A percentile compares a stretch with the other conserved stretches of the same genome.
phyloP scores from a whole-genome alignment of 805 yeast genomes.

The Candida maris region DNA sequence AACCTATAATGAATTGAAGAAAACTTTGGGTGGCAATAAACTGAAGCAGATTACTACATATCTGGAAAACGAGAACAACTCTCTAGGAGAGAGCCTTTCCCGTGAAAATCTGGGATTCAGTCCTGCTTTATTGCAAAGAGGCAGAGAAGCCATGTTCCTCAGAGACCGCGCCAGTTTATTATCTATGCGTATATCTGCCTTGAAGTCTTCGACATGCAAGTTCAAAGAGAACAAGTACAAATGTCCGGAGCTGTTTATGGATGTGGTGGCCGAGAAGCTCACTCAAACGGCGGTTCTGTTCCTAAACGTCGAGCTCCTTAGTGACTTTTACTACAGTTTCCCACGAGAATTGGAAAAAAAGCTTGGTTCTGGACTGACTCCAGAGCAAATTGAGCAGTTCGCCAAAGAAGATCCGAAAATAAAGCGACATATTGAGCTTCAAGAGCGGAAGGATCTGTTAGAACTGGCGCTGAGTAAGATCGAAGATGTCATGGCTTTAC shows the following conservation, averaged over 20 bases:
- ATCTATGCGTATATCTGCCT: constrained; percentile 69
- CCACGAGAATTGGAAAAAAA: constrained; percentile 87
- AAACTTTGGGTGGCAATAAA: constrained; percentile 78
- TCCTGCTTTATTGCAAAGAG: constrained; percentile 65
- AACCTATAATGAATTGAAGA: constrained; percentile 55
- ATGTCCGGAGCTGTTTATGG: constrained; percentile 93
- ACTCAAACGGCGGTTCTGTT: constrained; percentile 92
- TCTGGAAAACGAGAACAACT: constrained; percentile 44
- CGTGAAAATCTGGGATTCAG: constrained; percentile 85
- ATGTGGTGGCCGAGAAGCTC: constrained; percentile 86
- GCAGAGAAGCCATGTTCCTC: constrained; percentile 80
- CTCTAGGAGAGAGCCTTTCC: constrained; percentile 37
- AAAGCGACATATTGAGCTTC: constrained; percentile 86
- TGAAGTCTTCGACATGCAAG: constrained; percentile 74
- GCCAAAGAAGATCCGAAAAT: constrained; percentile 95
- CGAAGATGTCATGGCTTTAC: constrained; percentile 75
- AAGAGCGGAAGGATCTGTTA: constrained; percentile 84
- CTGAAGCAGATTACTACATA: constrained; percentile 79
- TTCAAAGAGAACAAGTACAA: constrained; percentile 76
- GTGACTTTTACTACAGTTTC: constrained; percentile 94
- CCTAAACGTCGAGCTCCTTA: constrained; percentile 85
- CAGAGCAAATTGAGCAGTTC: constrained; percentile 78
- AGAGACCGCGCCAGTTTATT: constrained; percentile 68
- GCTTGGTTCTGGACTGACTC: constrained; percentile 57
- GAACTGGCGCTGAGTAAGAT: constrained; percentile 82